Percentiles rank a stretch among this genome's conserved stretches.
These are phyloP conservation scores for Guadua angustifolia DNA, from an alignment of 176 grass and related monocot genomes.

Conservation along the genomic window DNA sequence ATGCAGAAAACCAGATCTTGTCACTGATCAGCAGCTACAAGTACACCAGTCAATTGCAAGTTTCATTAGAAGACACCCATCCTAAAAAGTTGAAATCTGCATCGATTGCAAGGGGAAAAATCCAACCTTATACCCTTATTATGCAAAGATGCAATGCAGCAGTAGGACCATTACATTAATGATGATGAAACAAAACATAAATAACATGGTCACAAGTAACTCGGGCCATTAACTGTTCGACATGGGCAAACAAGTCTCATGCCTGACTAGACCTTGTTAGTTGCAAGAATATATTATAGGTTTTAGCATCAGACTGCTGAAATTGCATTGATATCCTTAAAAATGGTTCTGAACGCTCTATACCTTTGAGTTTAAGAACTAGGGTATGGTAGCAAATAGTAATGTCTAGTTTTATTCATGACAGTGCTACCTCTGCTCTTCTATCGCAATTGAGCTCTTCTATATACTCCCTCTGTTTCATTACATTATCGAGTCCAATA, in stretches of 20 bases:
- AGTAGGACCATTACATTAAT: not conserved
- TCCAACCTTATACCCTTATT: slow-evolving; percentile 1
- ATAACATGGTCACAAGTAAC: not conserved
- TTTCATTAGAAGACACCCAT: not conserved
- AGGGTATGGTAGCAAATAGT: not conserved
- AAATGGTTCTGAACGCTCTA: not conserved
- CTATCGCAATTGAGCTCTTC: not conserved
- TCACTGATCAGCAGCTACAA: slow-evolving; percentile 3
- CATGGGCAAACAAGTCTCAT: not conserved
- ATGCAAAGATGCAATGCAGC: not conserved
- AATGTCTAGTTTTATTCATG: not conserved
- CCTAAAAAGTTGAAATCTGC: not conserved
- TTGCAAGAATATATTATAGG: not conserved
- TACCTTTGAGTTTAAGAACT: not conserved
- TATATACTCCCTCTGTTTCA: not conserved
- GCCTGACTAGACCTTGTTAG: not conserved
- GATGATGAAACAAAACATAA: not conserved
- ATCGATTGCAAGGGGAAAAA: not conserved
- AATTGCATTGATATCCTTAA: not conserved
- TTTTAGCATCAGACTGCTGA: not conserved
- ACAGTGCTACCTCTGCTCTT: not conserved
- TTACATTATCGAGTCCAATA: not conserved
- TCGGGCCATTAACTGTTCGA: not conserved
- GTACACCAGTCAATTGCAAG: slow-evolving; percentile 1
- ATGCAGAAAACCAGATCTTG: not conserved